Base-by-base conservation (phyloP, 2,329 filamentous ascomycete genomes). In the Metarhizium brunneum region DNA sequence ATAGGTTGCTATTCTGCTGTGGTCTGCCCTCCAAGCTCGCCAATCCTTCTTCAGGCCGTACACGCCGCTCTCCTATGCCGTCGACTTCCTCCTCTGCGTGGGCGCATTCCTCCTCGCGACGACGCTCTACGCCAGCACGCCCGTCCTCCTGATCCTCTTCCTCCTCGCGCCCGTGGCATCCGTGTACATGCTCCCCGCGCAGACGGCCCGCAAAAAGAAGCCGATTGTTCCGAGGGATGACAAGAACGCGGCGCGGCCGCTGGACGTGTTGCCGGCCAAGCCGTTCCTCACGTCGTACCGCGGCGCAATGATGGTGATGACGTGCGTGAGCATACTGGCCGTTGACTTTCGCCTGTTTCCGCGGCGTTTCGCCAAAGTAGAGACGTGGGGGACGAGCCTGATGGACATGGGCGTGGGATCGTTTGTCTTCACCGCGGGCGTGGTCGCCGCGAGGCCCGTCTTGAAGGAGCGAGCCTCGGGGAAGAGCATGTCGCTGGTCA, bases 331-430 rank as follows among this genome's bases (percentile, higher is more conserved):
- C 53, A 97, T 99, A 62, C 80, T 99, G n/a, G 94, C 94, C 16
- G 94, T 99, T 53, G 94, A 99, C 71, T 99, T 99, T 68, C 84
- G 80, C 18, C 78, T 96, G 57, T 99, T 99, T 65, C 94, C 94
- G 2, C 84, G 94, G 32, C 86, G 94, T 36, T 97, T 97, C 68
- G 94, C 91, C 56, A 99, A 99, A 75, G 94, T 95, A 2, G 94
- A 99, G 72, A 96, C 90, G n/a, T 99, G 94, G 90, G 94, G 94
- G 54, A 96, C 92, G 1, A 97, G 92, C n/a, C 75, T 99, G 59
- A 99, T 99, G 94, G 94, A 99, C 68, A 79, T 97, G 65, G 94
- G 94, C 51, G 94, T 99, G 50, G 94, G 94, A 32, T 96, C 92
- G 13, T 99, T 99, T 73, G 94, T 99, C 64, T 99, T 96, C 72